phyloP scores from a whole-genome alignment of 495 filamentous ascomycete genomes.

The Astrothelium macrocarpum region DNA sequence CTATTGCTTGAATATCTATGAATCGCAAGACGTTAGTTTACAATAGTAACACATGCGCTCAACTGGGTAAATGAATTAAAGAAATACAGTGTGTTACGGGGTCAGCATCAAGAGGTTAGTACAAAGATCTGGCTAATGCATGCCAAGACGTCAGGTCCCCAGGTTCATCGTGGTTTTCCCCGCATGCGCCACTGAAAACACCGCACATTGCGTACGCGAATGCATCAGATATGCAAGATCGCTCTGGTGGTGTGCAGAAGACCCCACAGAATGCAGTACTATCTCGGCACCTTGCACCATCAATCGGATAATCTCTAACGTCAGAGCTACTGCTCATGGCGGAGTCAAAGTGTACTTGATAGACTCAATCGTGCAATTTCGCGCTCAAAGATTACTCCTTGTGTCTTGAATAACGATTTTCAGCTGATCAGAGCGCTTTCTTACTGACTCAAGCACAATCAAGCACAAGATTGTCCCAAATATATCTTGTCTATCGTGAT shows the following conservation, averaged over 20 bases:
- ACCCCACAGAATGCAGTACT: background rate
- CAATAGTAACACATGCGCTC: background rate
- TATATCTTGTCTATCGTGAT: no score
- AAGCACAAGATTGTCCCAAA: no score
- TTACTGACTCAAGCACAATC: no score
- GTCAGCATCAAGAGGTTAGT: background rate
- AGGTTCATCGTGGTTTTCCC: background rate
- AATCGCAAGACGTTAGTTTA: background rate
- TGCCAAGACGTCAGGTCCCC: background rate
- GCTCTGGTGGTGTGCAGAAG: background rate
- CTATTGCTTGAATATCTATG: background rate
- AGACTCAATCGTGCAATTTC: no score
- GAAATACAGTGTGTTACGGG: no score
- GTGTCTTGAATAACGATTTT: no score
- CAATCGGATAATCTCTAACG: no score
- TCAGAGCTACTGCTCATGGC: no score
- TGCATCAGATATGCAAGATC: background rate
- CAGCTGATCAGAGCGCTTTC: no score
- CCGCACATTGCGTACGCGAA: background rate
- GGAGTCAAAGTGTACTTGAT: no score
- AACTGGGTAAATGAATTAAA: background rate
- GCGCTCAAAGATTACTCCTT: no score
- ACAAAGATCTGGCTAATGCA: conserved; percentile 1
- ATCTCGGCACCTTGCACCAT: background rate
- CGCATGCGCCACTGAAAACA: background rate